Conservation (phyloP, 169 alveolate species). For the Prorocentrum cordatum region DNA sequence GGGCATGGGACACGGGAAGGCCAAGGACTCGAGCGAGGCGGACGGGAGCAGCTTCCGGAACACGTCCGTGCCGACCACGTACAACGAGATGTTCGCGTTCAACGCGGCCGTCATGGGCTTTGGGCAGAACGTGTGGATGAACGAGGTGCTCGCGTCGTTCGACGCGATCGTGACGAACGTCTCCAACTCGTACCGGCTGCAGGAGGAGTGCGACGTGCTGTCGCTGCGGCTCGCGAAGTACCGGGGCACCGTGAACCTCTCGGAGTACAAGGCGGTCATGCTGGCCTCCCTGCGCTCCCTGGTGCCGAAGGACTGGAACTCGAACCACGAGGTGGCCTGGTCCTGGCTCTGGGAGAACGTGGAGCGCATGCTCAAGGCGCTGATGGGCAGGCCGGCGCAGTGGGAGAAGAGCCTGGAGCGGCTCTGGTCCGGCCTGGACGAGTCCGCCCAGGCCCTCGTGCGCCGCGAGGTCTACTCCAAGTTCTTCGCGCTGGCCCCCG, state of each 20-base stretch:
- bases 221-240: constrained; percentile 21
- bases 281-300: constrained; percentile 27
- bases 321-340: constrained; percentile 56
- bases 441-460: neutral
- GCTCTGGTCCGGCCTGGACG: neutral
- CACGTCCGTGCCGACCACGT: too few species aligned
- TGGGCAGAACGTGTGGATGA: too few species aligned
- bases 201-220: constrained; percentile 56
- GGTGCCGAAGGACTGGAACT: constrained; percentile 49
- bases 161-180: too few species aligned
- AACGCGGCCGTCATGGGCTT: too few species aligned
- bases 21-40: too few species aligned
- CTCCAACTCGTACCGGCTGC: too few species aligned
- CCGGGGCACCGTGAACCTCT: neutral
- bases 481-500: constrained; percentile 25
- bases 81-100: too few species aligned
- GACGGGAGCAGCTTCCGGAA: too few species aligned
- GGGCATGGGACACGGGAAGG: too few species aligned
- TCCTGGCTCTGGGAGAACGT: constrained; percentile 62
- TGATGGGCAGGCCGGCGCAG: constrained; percentile 8
- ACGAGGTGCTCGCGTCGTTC: too few species aligned
- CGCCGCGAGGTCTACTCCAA: neutral
- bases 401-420: constrained; percentile 7
- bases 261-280: constrained; percentile 39
- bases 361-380: constrained; percentile 11